Percentiles rank a stretch among this genome's conserved stretches.
These are phyloP conservation scores for Funneliformis mosseae DNA, from an alignment of 192 early-diverging fungal species.

Conservation along the genomic window DNA sequence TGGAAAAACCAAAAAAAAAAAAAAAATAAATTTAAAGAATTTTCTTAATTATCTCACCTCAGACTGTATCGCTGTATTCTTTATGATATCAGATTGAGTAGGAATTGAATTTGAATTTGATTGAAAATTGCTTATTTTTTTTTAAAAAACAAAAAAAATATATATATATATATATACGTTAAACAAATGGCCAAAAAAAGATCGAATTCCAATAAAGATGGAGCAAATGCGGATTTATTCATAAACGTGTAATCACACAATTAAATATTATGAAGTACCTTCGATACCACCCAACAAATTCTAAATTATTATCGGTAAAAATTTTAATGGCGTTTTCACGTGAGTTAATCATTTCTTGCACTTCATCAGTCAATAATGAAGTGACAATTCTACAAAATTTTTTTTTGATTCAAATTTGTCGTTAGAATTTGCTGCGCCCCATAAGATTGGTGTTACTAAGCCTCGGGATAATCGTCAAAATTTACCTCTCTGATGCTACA, in stretches of 20 bases:
- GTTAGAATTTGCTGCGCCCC: background rate
- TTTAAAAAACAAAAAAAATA: background rate
- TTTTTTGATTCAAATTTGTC: background rate
- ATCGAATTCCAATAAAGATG: no score
- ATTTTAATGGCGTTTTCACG: background rate
- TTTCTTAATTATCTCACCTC: no score
- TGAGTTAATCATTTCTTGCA: constrained; percentile 10
- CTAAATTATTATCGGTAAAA: background rate
- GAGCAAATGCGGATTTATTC: background rate
- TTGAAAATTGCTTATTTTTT: constrained; percentile 21
- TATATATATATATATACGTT: background rate
- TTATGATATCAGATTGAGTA: constrained; percentile 21
- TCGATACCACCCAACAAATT: constrained; percentile 35
- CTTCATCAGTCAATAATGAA: constrained; percentile 23
- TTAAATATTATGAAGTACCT: constrained; percentile 2
- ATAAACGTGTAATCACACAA: no score
- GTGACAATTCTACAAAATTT: constrained; percentile 8
- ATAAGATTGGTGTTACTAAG: background rate
- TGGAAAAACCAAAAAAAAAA: background rate
- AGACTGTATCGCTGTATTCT: constrained; percentile 7
- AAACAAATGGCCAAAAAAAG: background rate
- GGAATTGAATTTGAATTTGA: constrained; percentile 13
- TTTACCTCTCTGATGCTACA: constrained; percentile 25
- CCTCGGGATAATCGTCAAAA: background rate
- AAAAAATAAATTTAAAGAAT: no score